These are phyloP conservation scores for Fusarium poae DNA, from an alignment of 2,329 filamentous ascomycete genomes.

Conservation along the genomic window DNA sequence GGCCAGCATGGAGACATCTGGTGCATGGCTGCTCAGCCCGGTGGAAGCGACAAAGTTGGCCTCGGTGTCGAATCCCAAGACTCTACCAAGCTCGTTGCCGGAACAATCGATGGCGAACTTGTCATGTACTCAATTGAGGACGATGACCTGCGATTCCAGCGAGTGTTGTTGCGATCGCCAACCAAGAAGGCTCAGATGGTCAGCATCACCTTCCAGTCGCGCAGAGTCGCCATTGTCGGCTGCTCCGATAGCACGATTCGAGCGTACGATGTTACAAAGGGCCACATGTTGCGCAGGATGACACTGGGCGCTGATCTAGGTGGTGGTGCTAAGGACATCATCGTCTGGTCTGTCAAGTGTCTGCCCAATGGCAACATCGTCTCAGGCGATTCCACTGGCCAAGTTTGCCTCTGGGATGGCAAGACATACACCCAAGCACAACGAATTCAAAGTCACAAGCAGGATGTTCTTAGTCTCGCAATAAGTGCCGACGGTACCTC, in stretches of 20 bases:
- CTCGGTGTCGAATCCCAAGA: slow-evolving; percentile 52
- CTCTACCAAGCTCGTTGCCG: slow-evolving; percentile 77
- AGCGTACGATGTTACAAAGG: slow-evolving; percentile 86
- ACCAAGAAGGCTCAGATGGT: slow-evolving; percentile 90
- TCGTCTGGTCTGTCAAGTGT: slow-evolving; percentile 94
- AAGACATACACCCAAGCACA: slow-evolving; percentile 92
- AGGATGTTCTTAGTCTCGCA: slow-evolving; percentile 91
- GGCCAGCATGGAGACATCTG: slow-evolving; percentile 97
- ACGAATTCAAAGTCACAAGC: slow-evolving; percentile 85
- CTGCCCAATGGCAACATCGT: slow-evolving; percentile 90
- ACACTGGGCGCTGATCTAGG: slow-evolving; percentile 83
- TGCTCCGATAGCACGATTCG: slow-evolving; percentile 98
- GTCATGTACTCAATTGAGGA: slow-evolving; percentile 89
- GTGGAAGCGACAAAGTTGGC: slow-evolving; percentile 42
- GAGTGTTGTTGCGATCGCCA: slow-evolving; percentile 79
- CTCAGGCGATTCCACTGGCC: slow-evolving; percentile 93
- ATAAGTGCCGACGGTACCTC: slow-evolving; percentile 82
- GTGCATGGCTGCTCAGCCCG: slow-evolving; percentile 92
- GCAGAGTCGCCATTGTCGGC: slow-evolving; percentile 85
- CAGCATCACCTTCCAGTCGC: slow-evolving; percentile 90
- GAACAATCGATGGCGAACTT: slow-evolving; percentile 91
- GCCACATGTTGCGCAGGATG: slow-evolving; percentile 82
- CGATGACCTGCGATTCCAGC: slow-evolving; percentile 83
- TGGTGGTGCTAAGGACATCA: slow-evolving; percentile 84
- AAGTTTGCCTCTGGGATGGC: slow-evolving; percentile 93